Base-by-base conservation (phyloP, 2,329 filamentous ascomycete species). In the Aspergillus nomiae region DNA sequence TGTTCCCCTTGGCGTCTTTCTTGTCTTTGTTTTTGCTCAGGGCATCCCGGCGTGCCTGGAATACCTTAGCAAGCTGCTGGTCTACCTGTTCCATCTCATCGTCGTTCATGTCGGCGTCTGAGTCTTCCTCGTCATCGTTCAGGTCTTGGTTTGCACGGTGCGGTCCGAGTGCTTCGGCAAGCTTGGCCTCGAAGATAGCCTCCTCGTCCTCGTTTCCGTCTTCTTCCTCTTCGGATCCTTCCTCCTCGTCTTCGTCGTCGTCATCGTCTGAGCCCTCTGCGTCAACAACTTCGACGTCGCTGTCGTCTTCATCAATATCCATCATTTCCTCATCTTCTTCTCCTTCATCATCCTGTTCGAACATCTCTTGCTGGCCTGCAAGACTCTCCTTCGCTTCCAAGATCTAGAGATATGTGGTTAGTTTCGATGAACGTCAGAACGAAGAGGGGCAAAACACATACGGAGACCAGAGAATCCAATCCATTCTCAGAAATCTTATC, bases 71-170 rank as follows among this genome's bases (percentile, higher is more conserved):
- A 4, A 99, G 87, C 73, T 94, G 90, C 12, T 86, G 86, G 71
- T 98, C 94, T 19, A 98, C 83, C 4, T 89, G 89, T 80, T 97
- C 89, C 95, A 98, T 98, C 74, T 97, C 90, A 21, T 94, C 93
- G 78, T 98, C 94, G 65, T 92, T 90, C 93, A 99, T 97, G 77
- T 97, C 92, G 3, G 86, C 88, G 64, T 86, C 86, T 14, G 83
- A 83, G 11, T 85, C 85, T 34, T 87, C 87, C 1, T 85, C 84
- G 1, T 84, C 82, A 19, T 78, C 79, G 65, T 88, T 86, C 59
- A 76, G 66, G 61, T 88, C 85, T 73, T 90, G 86, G 26, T 84
- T 80, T 26, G 80, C 78, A 24, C 78, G 78, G 55, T 90, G 89
- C 59, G 89, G 94, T 46, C 91, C 89, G 2, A 97, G 86, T 2